These are phyloP conservation scores for Phytophthora europaea DNA, from an alignment of 352 stramenopile species.

Conservation along the genomic window DNA sequence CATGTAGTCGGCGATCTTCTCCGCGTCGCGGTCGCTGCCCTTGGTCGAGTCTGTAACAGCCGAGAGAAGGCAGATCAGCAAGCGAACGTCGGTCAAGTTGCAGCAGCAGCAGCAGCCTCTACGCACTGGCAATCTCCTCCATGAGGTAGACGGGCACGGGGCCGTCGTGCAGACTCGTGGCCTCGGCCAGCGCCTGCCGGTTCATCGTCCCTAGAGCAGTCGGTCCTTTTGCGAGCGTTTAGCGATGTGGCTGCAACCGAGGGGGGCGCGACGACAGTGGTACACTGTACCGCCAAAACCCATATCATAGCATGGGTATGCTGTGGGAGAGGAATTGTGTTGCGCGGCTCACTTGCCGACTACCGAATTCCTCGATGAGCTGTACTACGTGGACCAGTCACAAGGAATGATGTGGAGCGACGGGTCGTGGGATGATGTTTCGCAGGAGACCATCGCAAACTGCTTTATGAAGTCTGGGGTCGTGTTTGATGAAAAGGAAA, in stretches of 20 bases:
- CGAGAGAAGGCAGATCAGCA: neutral
- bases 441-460: no score
- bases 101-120: neutral
- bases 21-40: conserved; percentile 66
- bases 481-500: no score
- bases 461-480: no score
- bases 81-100: neutral
- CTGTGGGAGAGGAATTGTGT: neutral
- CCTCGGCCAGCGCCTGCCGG: conserved; percentile 80
- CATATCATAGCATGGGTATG: neutral
- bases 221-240: conserved; percentile 8
- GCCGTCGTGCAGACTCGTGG: conserved; percentile 86
- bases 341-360: neutral
- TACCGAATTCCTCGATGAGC: no score
- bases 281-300: conserved; percentile 20
- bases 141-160: conserved; percentile 87
- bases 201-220: conserved; percentile 60
- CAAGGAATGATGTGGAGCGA: no score
- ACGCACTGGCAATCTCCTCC: conserved; percentile 86
- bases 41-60: conserved; percentile 63
- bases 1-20: conserved; percentile 87
- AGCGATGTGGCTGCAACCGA: conserved; percentile 20
- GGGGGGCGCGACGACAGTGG: conserved; percentile 15
- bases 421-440: no score
- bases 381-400: no score